Base-by-base conservation (phyloP, 2,329 filamentous ascomycete genomes). In the Drechslerella dactyloides region DNA sequence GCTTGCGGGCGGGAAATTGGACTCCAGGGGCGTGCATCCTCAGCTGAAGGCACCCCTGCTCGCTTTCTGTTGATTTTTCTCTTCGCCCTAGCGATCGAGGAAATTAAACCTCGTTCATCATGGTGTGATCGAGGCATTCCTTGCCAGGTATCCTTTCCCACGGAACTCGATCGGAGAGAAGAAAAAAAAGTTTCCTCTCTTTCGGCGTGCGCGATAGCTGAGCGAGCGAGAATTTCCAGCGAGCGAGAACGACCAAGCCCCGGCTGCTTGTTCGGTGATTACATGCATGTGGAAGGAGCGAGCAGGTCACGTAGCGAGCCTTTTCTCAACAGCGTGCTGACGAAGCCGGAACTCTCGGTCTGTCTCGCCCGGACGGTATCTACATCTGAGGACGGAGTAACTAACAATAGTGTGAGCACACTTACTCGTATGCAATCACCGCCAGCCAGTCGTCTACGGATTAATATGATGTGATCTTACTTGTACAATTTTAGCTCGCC, bases 41-140 rank as follows among this genome's bases (percentile, higher is more conserved):
- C 66, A 70, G 66, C 66, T 70, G 66, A 70, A 30, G 19, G 21
- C 11, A 64, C 40, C 66, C 66, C 66, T 64, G 59, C 40, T 33
- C 11, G 6, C 48, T 59, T 62, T 46, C 40, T 54, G 40, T 40
- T 70, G 33, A 30, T 42, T 42, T 42, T 42, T 42, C n/a, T 42
- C n/a, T 42, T 42, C n/a, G 11, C 63, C 66, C 60, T 64, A 55
- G 66, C 59, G 66, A 70, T 70, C 56, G 66, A 70, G 66, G 66
- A 70, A 70, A 70, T 70, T 70, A 70, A 70, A 70, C 59, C 59
- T 70, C 55, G 54, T 52, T 24, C 66, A 64, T 70, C 66, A 70
- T 62, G 66, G 59, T 70, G 59, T 64, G 61, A 24, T 50, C 40
- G 35, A 44, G 37, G n/a, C n/a, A 17, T 42, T 51, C 23, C 23